Conservation (phyloP, 2,329 filamentous ascomycete species). For the Apiospora rasikravindrae region DNA sequence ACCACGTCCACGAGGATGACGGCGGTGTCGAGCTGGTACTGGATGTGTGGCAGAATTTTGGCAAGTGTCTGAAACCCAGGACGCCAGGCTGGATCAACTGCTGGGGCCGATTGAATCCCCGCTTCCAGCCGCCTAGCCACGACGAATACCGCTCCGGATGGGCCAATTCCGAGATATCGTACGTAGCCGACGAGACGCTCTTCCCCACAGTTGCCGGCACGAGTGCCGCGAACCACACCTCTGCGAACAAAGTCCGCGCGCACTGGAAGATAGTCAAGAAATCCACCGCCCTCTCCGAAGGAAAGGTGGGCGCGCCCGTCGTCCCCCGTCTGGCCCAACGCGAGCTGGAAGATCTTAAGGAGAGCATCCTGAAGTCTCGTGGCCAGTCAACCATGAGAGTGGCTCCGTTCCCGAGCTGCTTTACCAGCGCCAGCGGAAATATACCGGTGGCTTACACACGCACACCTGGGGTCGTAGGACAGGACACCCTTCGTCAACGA, state of each 20-base stretch:
- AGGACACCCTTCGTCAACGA: background rate
- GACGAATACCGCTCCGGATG: conserved; percentile 12
- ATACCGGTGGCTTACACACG: background rate
- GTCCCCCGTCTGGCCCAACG: conserved; percentile 2
- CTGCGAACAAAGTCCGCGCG: background rate
- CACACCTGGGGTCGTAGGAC: background rate
- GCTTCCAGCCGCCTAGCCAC: background rate
- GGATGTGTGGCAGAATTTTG: conserved; percentile 26
- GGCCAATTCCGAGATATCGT: conserved; percentile 12
- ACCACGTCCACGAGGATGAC: conserved; percentile 23
- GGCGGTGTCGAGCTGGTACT: conserved; percentile 24
- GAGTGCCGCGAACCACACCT: conserved; percentile 21
- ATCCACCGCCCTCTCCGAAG: background rate
- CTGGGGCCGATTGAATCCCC: conserved; percentile 25
- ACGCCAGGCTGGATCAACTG: conserved; percentile 24
- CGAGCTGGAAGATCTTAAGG: background rate
- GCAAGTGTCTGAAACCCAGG: conserved; percentile 19
- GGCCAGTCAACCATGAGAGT: background rate
- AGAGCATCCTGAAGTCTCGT: conserved; percentile 7
- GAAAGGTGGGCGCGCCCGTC: background rate
- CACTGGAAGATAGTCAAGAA: background rate
- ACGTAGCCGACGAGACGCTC: conserved; percentile 20
- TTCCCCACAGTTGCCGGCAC: conserved; percentile 20
- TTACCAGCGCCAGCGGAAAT: background rate
- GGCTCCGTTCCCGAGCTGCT: background rate